phyloP scores from a whole-genome alignment of 345 rosid genomes.

The Melaleuca quinquenervia region DNA sequence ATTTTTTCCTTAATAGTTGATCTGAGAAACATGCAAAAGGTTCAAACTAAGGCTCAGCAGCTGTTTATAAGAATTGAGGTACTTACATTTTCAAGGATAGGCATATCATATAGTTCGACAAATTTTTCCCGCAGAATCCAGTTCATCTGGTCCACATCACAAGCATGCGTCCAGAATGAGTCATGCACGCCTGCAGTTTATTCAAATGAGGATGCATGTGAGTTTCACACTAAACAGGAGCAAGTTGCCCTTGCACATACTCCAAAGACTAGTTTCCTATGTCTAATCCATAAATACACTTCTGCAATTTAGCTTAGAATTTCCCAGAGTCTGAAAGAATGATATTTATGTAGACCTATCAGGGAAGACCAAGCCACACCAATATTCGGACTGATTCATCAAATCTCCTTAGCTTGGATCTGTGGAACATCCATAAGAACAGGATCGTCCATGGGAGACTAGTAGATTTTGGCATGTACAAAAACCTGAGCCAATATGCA shows the following conservation, averaged over 20 bases:
- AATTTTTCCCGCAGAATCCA: conserved; percentile 75
- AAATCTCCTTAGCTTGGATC: background rate
- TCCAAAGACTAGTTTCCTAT: background rate
- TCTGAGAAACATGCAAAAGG: background rate
- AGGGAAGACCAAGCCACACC: background rate
- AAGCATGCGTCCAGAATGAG: conserved; percentile 98
- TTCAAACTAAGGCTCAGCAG: background rate
- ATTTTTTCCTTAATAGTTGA: background rate
- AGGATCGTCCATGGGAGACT: background rate
- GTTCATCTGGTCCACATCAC: conserved; percentile 91
- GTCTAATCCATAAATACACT: background rate
- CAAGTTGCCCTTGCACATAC: background rate
- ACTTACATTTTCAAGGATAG: conserved; percentile 94
- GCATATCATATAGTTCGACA: conserved; percentile 78
- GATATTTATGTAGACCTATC: background rate
- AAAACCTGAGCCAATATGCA: background rate
- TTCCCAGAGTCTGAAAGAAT: background rate
- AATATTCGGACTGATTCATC: background rate
- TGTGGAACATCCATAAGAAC: background rate
- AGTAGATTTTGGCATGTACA: background rate
- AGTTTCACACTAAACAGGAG: background rate
- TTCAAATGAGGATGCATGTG: background rate
- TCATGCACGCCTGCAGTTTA: conserved; percentile 79
- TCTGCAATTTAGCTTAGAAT: background rate
- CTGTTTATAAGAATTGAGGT: background rate